These are phyloP conservation scores for Bipolaris zeicola DNA, from an alignment of 2,329 filamentous ascomycete genomes.

Conservation along the genomic window DNA sequence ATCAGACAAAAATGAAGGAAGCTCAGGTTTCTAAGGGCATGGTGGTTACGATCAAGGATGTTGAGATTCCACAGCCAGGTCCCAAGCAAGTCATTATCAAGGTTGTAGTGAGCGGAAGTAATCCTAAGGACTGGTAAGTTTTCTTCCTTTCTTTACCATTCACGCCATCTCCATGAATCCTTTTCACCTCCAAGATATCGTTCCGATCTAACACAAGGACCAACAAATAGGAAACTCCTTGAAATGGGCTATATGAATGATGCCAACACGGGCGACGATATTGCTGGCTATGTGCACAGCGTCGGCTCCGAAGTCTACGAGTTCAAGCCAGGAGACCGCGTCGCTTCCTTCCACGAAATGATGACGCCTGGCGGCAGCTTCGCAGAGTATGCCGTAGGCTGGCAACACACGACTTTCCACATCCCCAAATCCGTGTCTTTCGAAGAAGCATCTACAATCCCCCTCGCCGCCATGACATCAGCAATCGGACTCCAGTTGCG, in stretches of 20 bases:
- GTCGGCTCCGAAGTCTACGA: conserved; percentile 62
- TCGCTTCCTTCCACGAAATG: conserved; percentile 64
- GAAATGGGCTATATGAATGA: conserved; percentile 22
- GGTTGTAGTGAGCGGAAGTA: conserved; percentile 48
- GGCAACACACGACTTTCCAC: conserved; percentile 62
- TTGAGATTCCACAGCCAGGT: conserved; percentile 38
- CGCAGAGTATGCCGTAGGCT: conserved; percentile 66
- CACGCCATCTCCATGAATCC: neutral
- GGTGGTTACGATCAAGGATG: conserved; percentile 47
- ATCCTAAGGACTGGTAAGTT: conserved; percentile 57
- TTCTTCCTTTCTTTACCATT: neutral
- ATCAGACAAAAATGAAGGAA: conserved; percentile 48
- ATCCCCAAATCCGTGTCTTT: conserved; percentile 57
- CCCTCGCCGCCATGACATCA: conserved; percentile 54
- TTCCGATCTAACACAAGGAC: neutral
- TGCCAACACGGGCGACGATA: conserved; percentile 60
- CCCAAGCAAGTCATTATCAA: conserved; percentile 47
- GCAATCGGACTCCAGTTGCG: conserved; percentile 53
- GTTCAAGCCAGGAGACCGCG: conserved; percentile 63
- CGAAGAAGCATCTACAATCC: conserved; percentile 56
- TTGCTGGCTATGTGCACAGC: conserved; percentile 60
- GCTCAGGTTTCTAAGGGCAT: conserved; percentile 43
- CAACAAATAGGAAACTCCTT: conserved; percentile 35
- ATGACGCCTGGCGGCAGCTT: conserved; percentile 58
- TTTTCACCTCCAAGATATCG: too few species aligned